Conservation (phyloP, 352 stramenopile genomes). For the Pythium utonaiense region DNA sequence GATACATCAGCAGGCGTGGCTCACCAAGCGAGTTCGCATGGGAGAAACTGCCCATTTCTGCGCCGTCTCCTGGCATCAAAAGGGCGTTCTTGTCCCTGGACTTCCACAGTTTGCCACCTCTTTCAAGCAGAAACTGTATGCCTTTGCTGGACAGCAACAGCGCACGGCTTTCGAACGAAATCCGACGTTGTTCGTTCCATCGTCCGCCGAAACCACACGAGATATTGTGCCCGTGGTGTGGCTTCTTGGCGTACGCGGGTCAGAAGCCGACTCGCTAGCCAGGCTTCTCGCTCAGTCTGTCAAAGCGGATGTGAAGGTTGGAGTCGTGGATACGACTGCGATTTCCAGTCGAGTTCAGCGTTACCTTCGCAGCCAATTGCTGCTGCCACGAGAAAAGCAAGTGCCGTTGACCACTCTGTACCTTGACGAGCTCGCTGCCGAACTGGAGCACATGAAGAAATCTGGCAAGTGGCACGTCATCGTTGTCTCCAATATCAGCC, state of each 20-base stretch:
- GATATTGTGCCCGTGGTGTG: constrained; percentile 39
- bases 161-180: constrained; percentile 47
- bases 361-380: constrained; percentile 19
- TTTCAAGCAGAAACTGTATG: constrained; percentile 48
- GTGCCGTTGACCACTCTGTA: constrained; percentile 10
- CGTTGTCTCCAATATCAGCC: constrained; percentile 16
- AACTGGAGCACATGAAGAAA: constrained; percentile 14
- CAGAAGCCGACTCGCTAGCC: constrained; percentile 15
- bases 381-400: constrained; percentile 16
- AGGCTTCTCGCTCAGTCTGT: not conserved
- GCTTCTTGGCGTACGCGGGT: constrained; percentile 49
- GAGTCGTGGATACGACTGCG: constrained; percentile 13
- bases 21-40: constrained; percentile 15
- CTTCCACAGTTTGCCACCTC: constrained; percentile 31
- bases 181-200: constrained; percentile 40
- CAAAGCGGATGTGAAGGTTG: constrained; percentile 1
- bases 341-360: constrained; percentile 15
- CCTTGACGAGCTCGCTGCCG: constrained; percentile 20
- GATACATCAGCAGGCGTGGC: not conserved
- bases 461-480: constrained; percentile 5
- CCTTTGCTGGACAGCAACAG: constrained; percentile 45
- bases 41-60: constrained; percentile 63
- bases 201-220: constrained; percentile 21
- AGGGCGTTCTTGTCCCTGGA: constrained; percentile 40
- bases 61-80: constrained; percentile 48